These are phyloP conservation scores for Mycena sp. DNA, from an alignment of 1,284 basidiomycete species.

Conservation along the genomic window DNA sequence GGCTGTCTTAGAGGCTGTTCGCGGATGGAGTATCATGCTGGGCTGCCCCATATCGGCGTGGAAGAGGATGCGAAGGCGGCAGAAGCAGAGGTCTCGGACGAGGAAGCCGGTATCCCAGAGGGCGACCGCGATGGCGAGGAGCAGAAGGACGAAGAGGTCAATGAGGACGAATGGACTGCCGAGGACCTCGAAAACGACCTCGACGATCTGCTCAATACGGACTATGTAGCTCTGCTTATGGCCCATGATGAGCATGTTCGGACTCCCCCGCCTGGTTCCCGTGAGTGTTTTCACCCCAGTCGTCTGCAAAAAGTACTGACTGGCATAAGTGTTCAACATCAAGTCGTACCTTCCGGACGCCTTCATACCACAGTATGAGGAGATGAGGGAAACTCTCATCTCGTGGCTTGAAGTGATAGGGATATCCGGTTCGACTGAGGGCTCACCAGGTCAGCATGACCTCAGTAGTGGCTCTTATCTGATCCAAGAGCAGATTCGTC, in stretches of 20 bases:
- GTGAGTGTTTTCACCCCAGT: slow-evolving; percentile 3
- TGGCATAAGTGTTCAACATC: slow-evolving; percentile 78
- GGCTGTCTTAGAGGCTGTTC: slow-evolving; percentile 96
- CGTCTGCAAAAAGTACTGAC: slow-evolving; percentile 11
- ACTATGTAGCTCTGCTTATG: slow-evolving; percentile 79
- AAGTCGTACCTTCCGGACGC: slow-evolving; percentile 90
- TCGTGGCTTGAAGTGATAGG: slow-evolving; percentile 77
- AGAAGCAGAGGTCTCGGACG: slow-evolving; percentile 30
- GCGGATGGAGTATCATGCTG: slow-evolving; percentile 90
- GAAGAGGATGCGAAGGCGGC: slow-evolving; percentile 48
- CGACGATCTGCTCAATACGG: slow-evolving; percentile 71
- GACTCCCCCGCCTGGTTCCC: slow-evolving; percentile 50
- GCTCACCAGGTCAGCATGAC: slow-evolving; percentile 53
- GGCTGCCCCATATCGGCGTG: slow-evolving; percentile 74
- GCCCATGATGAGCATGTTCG: slow-evolving; percentile 76
- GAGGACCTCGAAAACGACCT: slow-evolving; percentile 69
- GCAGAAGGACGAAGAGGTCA: slow-evolving; percentile 50
- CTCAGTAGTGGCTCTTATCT: slow-evolving; percentile 1
- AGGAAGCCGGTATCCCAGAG: slow-evolving; percentile 39
- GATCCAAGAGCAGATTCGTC: slow-evolving; percentile 54
- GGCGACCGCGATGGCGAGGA: slow-evolving; percentile 41
- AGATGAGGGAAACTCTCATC: slow-evolving; percentile 70
- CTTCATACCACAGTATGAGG: slow-evolving; percentile 80
- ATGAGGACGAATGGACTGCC: slow-evolving; percentile 63
- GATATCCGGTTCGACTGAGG: slow-evolving; percentile 54